Percentiles rank a stretch among this genome's conserved stretches.
Conservation (phyloP, 1,139 yeast species). For the Diutina pseudorugosa region DNA sequence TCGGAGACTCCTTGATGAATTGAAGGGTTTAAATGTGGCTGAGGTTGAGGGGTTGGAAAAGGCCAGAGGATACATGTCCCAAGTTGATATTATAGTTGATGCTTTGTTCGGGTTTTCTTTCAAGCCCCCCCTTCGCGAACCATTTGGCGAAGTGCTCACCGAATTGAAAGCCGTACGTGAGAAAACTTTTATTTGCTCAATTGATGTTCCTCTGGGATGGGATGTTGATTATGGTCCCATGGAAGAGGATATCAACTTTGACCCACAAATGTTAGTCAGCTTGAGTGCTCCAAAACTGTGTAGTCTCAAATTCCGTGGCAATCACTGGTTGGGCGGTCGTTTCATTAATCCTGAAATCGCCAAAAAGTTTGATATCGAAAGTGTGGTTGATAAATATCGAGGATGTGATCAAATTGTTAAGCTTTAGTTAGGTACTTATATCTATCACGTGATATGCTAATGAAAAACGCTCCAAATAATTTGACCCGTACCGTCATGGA, state of each 20-base stretch:
- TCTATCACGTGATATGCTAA: neutral
- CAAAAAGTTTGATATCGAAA: conserved; percentile 53
- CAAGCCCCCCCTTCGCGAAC: conserved; percentile 75
- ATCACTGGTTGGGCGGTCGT: conserved; percentile 85
- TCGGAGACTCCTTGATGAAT: conserved; percentile 39
- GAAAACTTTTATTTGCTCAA: conserved; percentile 54
- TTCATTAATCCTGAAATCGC: conserved; percentile 63
- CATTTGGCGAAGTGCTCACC: conserved; percentile 51
- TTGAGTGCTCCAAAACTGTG: conserved; percentile 94
- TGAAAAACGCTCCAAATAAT: neutral
- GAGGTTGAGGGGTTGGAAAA: conserved; percentile 27
- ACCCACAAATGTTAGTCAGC: conserved; percentile 63
- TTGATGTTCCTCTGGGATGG: conserved; percentile 96
- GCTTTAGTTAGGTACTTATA: too few relatives aligned
- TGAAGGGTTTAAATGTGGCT: conserved; percentile 40
- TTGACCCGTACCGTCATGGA: neutral
- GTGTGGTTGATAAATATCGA: neutral
- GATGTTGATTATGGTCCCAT: conserved; percentile 81
- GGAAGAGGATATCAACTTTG: conserved; percentile 22
- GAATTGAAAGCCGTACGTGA: conserved; percentile 24
- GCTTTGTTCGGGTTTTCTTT: conserved; percentile 90
- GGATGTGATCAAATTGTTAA: neutral
- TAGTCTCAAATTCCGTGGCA: conserved; percentile 32
- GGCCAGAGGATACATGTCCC: conserved; percentile 12
- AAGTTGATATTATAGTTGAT: conserved; percentile 42